These are phyloP conservation scores for Podospora comata DNA, from an alignment of 495 filamentous ascomycete genomes.

Conservation along the genomic window DNA sequence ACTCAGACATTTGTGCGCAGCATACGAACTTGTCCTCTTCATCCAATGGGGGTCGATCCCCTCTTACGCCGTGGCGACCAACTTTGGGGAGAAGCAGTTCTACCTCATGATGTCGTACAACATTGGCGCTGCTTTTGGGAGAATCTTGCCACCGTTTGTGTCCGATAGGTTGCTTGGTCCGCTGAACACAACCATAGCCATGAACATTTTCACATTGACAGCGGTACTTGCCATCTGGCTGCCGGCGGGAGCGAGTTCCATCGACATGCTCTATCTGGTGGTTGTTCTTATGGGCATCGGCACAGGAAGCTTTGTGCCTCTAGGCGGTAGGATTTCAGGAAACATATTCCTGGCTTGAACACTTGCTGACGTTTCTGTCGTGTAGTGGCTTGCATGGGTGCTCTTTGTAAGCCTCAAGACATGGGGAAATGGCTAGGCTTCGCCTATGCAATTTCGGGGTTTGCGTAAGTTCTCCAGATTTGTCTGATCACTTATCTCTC, in stretches of 20 bases:
- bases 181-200: conserved; percentile 29
- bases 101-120: conserved; percentile 37
- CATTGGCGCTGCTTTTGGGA: conserved; percentile 29
- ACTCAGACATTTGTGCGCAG: conserved; percentile 13
- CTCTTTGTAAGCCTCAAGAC: conserved; percentile 22
- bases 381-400: conserved; percentile 23
- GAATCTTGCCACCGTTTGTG: conserved; percentile 29
- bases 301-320: conserved; percentile 31
- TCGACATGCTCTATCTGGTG: conserved; percentile 25
- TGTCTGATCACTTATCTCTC: not conserved
- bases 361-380: not conserved
- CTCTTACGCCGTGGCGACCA: conserved; percentile 26
- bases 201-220: conserved; percentile 29
- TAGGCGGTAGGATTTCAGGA: conserved; percentile 23
- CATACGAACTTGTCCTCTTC: conserved; percentile 32
- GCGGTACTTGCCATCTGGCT: conserved; percentile 26
- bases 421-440: conserved; percentile 32
- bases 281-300: conserved; percentile 30
- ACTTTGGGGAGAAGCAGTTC: conserved; percentile 27
- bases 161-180: conserved; percentile 28
- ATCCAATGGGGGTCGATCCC: conserved; percentile 36
- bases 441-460: conserved; percentile 25
- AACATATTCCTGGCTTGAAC: not conserved
- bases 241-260: conserved; percentile 22
- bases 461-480: conserved; percentile 25